These are phyloP conservation scores for Albophoma yamanashiensis DNA, from an alignment of 2,329 filamentous ascomycete genomes.

Conservation along the genomic window DNA sequence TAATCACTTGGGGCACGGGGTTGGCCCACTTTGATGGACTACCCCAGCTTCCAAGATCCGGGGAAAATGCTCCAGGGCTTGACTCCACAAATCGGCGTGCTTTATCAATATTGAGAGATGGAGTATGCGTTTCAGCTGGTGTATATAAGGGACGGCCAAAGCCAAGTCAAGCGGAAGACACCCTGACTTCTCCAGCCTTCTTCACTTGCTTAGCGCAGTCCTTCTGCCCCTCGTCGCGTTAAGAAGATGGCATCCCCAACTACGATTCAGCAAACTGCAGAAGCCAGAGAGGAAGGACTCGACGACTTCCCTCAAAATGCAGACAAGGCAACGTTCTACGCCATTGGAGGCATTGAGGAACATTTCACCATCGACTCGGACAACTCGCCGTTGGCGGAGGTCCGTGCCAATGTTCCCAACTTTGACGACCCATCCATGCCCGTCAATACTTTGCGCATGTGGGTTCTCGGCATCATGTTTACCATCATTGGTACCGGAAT, in stretches of 20 bases:
- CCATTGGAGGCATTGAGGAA: neutral
- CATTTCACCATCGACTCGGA: neutral
- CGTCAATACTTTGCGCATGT: constrained; percentile 26
- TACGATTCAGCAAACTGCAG: neutral
- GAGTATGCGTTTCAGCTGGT: neutral
- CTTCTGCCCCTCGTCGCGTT: neutral
- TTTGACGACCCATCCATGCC: constrained; percentile 20
- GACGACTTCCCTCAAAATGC: neutral
- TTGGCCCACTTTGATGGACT: neutral
- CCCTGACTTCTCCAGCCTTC: neutral
- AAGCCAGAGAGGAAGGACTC: neutral
- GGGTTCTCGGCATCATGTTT: constrained; percentile 32
- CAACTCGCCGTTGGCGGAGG: constrained; percentile 19
- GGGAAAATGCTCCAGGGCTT: neutral
- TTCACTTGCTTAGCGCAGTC: neutral
- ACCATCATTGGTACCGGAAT: constrained; percentile 32
- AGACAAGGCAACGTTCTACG: neutral
- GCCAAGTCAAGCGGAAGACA: neutral
- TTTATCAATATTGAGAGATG: neutral
- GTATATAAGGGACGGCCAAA: neutral
- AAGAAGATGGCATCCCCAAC: neutral
- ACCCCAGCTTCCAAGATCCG: neutral
- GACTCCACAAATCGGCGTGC: neutral
- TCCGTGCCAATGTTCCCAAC: constrained; percentile 22
- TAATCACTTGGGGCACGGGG: neutral